Evolutionary conservation across 148 eudicot genomes (phyloP).

Genomic region (Polygonum maritimum): DNA sequence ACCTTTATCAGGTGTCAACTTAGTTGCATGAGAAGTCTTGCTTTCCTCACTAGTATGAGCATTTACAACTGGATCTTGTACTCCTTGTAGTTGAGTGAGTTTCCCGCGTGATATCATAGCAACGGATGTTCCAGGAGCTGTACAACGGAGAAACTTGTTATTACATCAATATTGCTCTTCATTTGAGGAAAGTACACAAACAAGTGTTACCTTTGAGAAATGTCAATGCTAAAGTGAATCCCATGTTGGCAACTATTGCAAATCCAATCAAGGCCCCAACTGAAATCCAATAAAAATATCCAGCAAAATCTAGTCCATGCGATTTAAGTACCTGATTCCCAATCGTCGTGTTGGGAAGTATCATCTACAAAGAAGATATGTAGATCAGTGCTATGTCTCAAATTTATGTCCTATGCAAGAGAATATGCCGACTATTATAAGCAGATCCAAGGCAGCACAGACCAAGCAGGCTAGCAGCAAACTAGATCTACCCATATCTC

Average conservation of each 20-base stretch:
- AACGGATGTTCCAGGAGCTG: conserved; percentile 53
- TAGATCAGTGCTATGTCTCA: not conserved
- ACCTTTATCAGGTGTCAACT: conserved; percentile 30
- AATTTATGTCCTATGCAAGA: too few species aligned
- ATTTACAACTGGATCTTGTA: conserved; percentile 6
- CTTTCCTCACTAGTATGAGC: not conserved
- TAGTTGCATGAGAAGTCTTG: not conserved
- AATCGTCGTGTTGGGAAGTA: conserved; percentile 39
- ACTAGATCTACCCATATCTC: too few species aligned
- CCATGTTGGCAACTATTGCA: conserved; percentile 32
- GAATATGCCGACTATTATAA: too few species aligned
- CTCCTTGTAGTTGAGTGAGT: conserved; percentile 31
- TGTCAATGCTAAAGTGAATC: conserved; percentile 50
- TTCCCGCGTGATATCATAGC: conserved; percentile 62
- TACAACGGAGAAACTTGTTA: conserved; percentile 10
- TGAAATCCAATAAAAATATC: conserved; percentile 46
- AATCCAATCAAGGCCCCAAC: conserved; percentile 52
- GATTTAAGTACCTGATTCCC: conserved; percentile 46
- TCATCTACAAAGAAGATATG: not conserved
- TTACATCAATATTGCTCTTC: not conserved
- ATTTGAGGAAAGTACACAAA: too few species aligned
- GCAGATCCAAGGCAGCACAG: too few species aligned
- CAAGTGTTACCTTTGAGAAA: conserved; percentile 42
- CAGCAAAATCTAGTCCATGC: conserved; percentile 47
- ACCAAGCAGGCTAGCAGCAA: too few species aligned